Base-by-base conservation (phyloP, 1,284 basidiomycete species). In the Microbotryum lychnidis-dioicae region DNA sequence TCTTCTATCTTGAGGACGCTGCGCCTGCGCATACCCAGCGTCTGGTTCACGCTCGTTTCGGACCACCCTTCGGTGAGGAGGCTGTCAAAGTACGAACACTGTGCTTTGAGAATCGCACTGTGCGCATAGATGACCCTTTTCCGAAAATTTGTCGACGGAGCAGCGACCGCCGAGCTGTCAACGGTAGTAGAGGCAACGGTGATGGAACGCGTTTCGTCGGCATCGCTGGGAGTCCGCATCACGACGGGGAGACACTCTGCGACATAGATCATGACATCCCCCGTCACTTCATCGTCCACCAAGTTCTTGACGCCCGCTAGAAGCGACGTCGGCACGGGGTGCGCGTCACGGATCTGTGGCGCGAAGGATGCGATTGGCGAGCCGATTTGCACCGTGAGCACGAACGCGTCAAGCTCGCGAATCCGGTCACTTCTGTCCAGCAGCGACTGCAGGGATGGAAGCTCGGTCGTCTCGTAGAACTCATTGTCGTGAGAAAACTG, bases 111-210 rank as follows among this genome's bases (percentile, higher is more conserved):
- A 49, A 90, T 84, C 70, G 87, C 84, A 3, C 85, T 84, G 74
- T 91, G 89, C 0, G 87, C 87, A 74, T 88, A 91, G 31, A 92
- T 82, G 23, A 87, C 73, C 25, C 85, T 79, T 68, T 86, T 86
- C 14, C 85, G 79, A 12, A 82, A 84, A 9, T 59, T 47, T 25
- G 6, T 80, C 78, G 12, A 49, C 6, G 33, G 46, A 37, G 46
- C 31, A 16, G 9, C 29, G 45, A 12, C 21, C 20, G 45, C 54
- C 18, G 37, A 50, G 18, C 21, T 45, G 2, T 57, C 57, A 12
- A 54, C 52, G 16, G 50, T 55, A 50, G 12, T 23, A 23, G 23
- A n/a, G 5, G 33, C 46, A 37, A 10, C 29, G 9, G 33, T 18
- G 21, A 44, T 18, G 23, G 23, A 56, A 53, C 33, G 58, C 62